A percentile compares a stretch with the other conserved stretches of the same genome.
Evolutionary conservation across 768 basidiomycete genomes (phyloP).

Genomic region (Podaxis sp.): DNA sequence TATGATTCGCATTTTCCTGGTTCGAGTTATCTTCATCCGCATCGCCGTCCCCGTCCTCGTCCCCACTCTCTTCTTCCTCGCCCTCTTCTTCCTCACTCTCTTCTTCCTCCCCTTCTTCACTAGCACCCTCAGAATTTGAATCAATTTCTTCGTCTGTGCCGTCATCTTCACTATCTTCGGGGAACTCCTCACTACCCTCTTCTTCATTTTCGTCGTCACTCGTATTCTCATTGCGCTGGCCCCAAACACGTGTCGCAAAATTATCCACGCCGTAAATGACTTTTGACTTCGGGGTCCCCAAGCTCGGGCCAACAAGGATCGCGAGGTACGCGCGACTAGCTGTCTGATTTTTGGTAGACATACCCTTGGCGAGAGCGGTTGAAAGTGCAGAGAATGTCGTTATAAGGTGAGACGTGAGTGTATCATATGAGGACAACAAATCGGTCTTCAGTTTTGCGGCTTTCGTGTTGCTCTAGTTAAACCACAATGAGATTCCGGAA

Average conservation of each 20-base stretch:
- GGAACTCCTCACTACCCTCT: conserved; percentile 18
- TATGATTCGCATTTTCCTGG: not conserved
- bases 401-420: conserved; percentile 67
- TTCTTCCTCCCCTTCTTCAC: conserved; percentile 15
- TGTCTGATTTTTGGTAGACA: conserved; percentile 5
- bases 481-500: not conserved
- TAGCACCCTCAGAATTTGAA: conserved; percentile 9
- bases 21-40: conserved; percentile 14
- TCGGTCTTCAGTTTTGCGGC: conserved; percentile 61
- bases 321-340: conserved; percentile 50
- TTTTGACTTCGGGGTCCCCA: conserved; percentile 58
- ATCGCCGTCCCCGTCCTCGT: conserved; percentile 3
- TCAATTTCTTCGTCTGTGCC: not conserved
- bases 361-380: conserved; percentile 50
- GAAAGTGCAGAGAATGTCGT: conserved; percentile 77
- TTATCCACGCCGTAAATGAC: conserved; percentile 67
- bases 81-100: conserved; percentile 1
- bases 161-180: conserved; percentile 21
- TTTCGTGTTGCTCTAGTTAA: conserved; percentile 41
- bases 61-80: conserved; percentile 13
- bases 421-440: conserved; percentile 65
- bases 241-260: conserved; percentile 50
- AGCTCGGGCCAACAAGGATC: conserved; percentile 65
- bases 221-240: conserved; percentile 22
- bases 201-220: conserved; percentile 20